These are phyloP conservation scores for Cercospora sp. DNA, from an alignment of 2,329 filamentous ascomycete genomes.

Conservation along the genomic window DNA sequence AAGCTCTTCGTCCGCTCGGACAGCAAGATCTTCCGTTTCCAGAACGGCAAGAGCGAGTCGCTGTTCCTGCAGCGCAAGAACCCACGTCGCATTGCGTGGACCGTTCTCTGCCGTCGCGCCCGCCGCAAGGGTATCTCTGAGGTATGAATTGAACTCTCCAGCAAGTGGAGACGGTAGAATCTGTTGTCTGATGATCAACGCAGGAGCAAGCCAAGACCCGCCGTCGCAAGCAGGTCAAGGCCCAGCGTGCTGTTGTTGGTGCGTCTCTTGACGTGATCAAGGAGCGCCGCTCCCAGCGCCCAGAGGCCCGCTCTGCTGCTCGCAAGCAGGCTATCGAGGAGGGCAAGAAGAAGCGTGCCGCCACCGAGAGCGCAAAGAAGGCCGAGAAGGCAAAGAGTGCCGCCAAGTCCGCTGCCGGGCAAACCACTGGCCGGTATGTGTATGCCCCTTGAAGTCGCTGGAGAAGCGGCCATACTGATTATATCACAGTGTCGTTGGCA, in stretches of 20 bases:
- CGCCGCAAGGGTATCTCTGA: slow-evolving; percentile 99
- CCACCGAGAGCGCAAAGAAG: slow-evolving; percentile 89
- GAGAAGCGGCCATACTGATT: not conserved
- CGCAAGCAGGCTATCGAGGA: slow-evolving; percentile 90
- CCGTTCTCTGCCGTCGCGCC: slow-evolving; percentile 94
- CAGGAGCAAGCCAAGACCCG: slow-evolving; percentile 99
- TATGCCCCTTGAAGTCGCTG: not conserved
- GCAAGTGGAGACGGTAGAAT: not conserved
- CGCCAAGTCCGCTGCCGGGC: slow-evolving; percentile 73
- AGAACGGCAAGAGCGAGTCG: slow-evolving; percentile 99
- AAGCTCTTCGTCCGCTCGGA: slow-evolving; percentile 99
- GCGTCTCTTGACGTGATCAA: slow-evolving; percentile 99
- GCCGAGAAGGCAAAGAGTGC: slow-evolving; percentile 97
- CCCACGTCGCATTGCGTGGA: slow-evolving; percentile 99
- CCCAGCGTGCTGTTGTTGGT: slow-evolving; percentile 98
- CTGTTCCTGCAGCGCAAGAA: slow-evolving; percentile 99
- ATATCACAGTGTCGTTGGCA: slow-evolving; percentile 69
- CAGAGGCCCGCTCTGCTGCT: slow-evolving; percentile 90
- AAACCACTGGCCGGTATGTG: slow-evolving; percentile 60
- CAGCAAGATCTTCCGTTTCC: slow-evolving; percentile 99
- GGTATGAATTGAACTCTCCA: slow-evolving; percentile 61
- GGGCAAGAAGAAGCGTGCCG: slow-evolving; percentile 97
- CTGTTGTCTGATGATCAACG: slow-evolving; percentile 35
- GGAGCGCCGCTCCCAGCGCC: slow-evolving; percentile 92
- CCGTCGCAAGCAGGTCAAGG: slow-evolving; percentile 95